Base-by-base conservation (phyloP, 768 basidiomycete genomes). In the Crassisporium funariophilum region DNA sequence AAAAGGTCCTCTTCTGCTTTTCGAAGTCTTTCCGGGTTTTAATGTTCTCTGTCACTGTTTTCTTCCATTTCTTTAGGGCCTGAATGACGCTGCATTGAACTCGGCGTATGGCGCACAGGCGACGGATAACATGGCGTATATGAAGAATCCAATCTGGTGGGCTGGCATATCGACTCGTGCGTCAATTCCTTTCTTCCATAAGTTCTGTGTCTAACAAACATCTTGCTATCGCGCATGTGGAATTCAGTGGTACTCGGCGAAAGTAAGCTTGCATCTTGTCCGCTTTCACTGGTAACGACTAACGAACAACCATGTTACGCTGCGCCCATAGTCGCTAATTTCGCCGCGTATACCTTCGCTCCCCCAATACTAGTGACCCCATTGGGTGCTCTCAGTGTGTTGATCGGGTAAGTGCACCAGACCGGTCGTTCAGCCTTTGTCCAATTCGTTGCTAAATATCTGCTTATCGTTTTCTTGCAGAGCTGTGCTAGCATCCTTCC, bases 321-420 rank as follows among this genome's bases (percentile, higher is more conserved):
- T 35, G 27, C 13, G 22, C 43, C 39, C 40, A 40, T 52, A 88
- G 85, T 86, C 49, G 88, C 88, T 45, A 90, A 90, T 70, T 98
- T 98, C 68, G 93, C 95, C 5, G 95, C 95, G 6, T 98, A 98
- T 64, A 90, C 93, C 0, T 99, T 98, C 58, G 97, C 97, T 2
- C 97, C 95, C 50, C 91, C 97, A 57, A 95, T 98, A 61, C 76
- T 99, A 46, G 94, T 99, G n/a, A 98, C 95, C 1, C 97, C 97
- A 1, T 71, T 99, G n/a, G 97, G 97, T 44, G 94, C 95, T 16
- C 75, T 97, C 34, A 95, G 91, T 64, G 97, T 99, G 10, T 79
- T 99, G 53, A 90, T 99, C 50, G 97, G 95, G 95, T 95, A 58
- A 49, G 85, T 70, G 9, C 12, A 22, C 20, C n/a, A 31, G 29